Evolutionary conservation across 2,329 filamentous ascomycete genomes (phyloP), one percentile per base, ranked within the genome.

Genomic region (Fusarium euwallaceae): DNA sequence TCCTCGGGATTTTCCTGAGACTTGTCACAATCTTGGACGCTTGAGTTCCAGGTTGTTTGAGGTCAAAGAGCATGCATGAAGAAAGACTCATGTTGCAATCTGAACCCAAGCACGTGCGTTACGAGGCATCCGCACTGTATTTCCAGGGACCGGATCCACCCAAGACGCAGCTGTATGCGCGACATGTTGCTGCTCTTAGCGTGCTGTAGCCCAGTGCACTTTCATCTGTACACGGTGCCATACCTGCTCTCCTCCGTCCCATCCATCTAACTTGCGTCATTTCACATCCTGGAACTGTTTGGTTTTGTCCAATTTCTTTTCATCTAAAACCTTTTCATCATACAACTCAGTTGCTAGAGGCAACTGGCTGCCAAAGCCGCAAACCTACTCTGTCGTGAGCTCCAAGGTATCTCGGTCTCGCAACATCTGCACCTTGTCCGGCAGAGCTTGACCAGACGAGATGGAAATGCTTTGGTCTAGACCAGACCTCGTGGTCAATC

Each of bases 391-490:
- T 20, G 22, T 22, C 16, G 36, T 20, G 22, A 41, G 22, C 45
- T 48, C n/a, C 17, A 20, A 22, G 51, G 41, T n/a, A 16, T 41
- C 51, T 37, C 61, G 39, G 41, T 20, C 20, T 32, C 39, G 61
- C 60, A 39, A 48, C 34, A 39, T 55, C 34, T 64, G 48, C 37
- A 22, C 22, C 43, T 20, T 41, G 24, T 45, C 48, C 51, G 51
- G 61, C 61, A 34, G 36, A 43, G 12, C 48, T 61, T 62, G 37
- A 48, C 56, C 39, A 61, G 43, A 64, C 53, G 60, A 71, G n/a
- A 55, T 62, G 39, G 60, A 71, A 17, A 59, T 62, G 39, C 60
- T 53, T 45, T 17, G 32, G 64, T 74, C 72, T 65, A 70, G 72
- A 65, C 72, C 29, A 70, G 72, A 65, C 72, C 29, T 43, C 58